phyloP scores from a whole-genome alignment of 768 basidiomycete genomes.

The Termitomyces bulborhizus region DNA sequence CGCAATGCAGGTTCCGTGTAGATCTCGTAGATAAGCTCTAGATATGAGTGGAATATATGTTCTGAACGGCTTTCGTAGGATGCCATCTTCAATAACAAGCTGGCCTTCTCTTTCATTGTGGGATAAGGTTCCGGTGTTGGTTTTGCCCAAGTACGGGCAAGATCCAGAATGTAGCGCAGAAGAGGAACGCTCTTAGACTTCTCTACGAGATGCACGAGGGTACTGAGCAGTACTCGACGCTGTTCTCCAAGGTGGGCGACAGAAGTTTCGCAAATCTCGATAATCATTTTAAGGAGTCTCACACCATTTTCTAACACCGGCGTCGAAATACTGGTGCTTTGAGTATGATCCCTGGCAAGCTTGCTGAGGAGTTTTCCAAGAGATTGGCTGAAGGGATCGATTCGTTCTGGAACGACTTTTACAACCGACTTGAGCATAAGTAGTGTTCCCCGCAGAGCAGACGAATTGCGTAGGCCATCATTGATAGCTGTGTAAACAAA shows the following conservation, averaged over 20 bases:
- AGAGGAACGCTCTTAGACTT: constrained; percentile 79
- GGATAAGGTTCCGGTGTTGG: constrained; percentile 81
- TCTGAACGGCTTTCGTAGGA: constrained; percentile 77
- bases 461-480: constrained; percentile 74
- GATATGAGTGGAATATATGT: constrained; percentile 72
- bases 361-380: constrained; percentile 83
- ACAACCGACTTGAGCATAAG: constrained; percentile 86
- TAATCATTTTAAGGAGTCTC: constrained; percentile 65
- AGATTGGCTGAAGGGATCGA: constrained; percentile 69
- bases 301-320: constrained; percentile 53
- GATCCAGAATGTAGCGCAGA: constrained; percentile 80
- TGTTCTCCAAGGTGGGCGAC: constrained; percentile 85
- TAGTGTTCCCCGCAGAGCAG: constrained; percentile 70
- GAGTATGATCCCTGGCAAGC: constrained; percentile 83
- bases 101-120: constrained; percentile 93
- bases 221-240: constrained; percentile 71
- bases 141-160: constrained; percentile 87
- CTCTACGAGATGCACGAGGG: constrained; percentile 77
- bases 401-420: constrained; percentile 70
- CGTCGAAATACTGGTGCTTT: constrained; percentile 36
- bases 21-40: constrained; percentile 89
- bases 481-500: constrained; percentile 70
- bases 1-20: constrained; percentile 84
- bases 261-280: constrained; percentile 81
- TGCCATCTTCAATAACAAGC: constrained; percentile 82